phyloP scores from a whole-genome alignment of 495 filamentous ascomycete genomes.

The Aspergillus steynii region DNA sequence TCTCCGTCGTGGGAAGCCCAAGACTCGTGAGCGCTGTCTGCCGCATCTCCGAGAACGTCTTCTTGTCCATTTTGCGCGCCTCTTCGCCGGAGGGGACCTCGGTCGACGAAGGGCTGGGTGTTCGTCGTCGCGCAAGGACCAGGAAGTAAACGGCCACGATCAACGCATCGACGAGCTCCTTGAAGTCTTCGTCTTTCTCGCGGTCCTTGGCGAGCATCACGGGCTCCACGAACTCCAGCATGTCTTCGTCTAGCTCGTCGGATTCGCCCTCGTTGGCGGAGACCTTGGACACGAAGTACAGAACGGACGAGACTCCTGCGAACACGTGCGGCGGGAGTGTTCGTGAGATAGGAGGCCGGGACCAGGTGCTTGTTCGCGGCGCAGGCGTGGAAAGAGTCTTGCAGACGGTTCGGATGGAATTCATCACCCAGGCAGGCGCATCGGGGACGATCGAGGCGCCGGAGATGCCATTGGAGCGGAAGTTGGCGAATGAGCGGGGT shows the following conservation, averaged over 20 bases:
- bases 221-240: conserved; percentile 38
- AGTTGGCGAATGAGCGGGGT: conserved; percentile 19
- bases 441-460: conserved; percentile 40
- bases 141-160: conserved; percentile 73
- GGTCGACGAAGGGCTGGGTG: conserved; percentile 22
- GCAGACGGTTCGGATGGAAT: conserved; percentile 65
- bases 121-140: conserved; percentile 45
- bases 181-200: conserved; percentile 41
- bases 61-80: conserved; percentile 45
- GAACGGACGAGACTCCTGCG: conserved; percentile 59
- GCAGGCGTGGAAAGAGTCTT: conserved; percentile 58
- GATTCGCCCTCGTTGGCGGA: conserved; percentile 33
- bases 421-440: conserved; percentile 66
- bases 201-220: conserved; percentile 30
- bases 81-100: conserved; percentile 20
- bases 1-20: conserved; percentile 34
- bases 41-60: conserved; percentile 51
- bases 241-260: conserved; percentile 39
- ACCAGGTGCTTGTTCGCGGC: conserved; percentile 46
- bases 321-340: conserved; percentile 63
- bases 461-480: conserved; percentile 23
- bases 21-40: conserved; percentile 45
- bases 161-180: conserved; percentile 41
- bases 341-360: conserved; percentile 45
- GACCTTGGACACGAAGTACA: conserved; percentile 41